A percentile compares a stretch with the other conserved stretches of the same genome.
Conservation (phyloP, 202 grass and related monocot genomes). For the Elaeis oleifera region DNA sequence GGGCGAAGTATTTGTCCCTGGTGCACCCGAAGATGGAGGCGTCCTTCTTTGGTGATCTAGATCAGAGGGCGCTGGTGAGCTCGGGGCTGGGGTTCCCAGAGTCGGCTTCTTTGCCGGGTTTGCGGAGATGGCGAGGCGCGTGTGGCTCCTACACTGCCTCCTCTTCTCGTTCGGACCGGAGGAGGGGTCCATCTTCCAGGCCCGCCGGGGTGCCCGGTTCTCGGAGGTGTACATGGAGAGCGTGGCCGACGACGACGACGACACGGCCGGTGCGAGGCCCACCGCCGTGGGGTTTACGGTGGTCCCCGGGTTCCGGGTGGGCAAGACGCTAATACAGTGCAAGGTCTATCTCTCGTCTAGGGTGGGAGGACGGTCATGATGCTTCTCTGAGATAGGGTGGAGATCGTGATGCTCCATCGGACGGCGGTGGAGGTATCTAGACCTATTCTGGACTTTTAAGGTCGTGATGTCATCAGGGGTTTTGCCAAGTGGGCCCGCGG, state of each 20-base stretch:
- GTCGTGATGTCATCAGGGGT: too few species aligned
- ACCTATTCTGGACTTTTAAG: too few species aligned
- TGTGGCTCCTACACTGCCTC: constrained; percentile 85
- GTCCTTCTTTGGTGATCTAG: constrained; percentile 68
- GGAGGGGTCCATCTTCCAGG: constrained; percentile 62
- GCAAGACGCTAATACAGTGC: constrained; percentile 71
- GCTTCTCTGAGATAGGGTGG: not conserved
- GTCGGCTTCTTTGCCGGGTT: constrained; percentile 58
- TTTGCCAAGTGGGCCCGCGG: too few species aligned
- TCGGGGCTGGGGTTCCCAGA: constrained; percentile 62
- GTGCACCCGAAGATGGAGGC: constrained; percentile 91
- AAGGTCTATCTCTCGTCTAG: constrained; percentile 50
- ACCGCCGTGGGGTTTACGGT: constrained; percentile 57
- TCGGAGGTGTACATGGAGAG: constrained; percentile 91
- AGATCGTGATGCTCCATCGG: too few species aligned
- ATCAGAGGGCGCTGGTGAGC: constrained; percentile 72
- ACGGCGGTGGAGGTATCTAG: too few species aligned
- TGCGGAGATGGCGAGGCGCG: constrained; percentile 67
- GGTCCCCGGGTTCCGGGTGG: constrained; percentile 70
- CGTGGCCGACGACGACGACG: constrained; percentile 26
- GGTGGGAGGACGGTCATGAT: constrained; percentile 33
- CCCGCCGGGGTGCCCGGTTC: constrained; percentile 48
- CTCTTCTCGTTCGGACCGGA: constrained; percentile 70
- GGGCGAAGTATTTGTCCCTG: constrained; percentile 76
- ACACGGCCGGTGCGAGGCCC: constrained; percentile 26